These are phyloP conservation scores for Apiosordaria backusii DNA, from an alignment of 495 filamentous ascomycete genomes.

Conservation along the genomic window DNA sequence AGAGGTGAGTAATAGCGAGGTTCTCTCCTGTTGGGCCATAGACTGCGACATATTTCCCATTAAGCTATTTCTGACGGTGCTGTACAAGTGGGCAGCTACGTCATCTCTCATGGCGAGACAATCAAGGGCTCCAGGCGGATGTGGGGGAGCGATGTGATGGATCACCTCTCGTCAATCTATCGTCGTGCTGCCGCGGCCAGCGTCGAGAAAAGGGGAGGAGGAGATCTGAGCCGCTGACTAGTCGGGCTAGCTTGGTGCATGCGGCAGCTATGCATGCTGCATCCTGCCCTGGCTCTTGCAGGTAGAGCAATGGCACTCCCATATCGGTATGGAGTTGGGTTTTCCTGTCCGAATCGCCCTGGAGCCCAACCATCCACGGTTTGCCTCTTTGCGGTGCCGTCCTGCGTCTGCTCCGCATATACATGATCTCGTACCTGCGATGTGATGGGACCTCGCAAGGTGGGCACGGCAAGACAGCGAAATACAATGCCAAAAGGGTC, in stretches of 20 bases:
- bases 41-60: neutral
- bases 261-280: constrained; percentile 10
- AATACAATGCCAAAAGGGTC: neutral
- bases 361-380: constrained; percentile 19
- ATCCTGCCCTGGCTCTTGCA: neutral
- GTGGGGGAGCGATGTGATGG: neutral
- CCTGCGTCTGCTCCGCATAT: constrained; percentile 9
- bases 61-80: neutral
- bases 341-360: neutral
- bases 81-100: constrained; percentile 3
- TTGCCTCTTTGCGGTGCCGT: constrained; percentile 7
- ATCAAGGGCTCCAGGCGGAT: neutral
- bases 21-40: neutral
- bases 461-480: too few species aligned
- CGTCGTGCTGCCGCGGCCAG: constrained; percentile 3
- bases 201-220: neutral
- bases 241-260: neutral
- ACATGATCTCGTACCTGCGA: neutral
- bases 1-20: neutral
- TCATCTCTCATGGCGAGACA: neutral
- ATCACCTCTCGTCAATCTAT: constrained; percentile 9
- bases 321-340: constrained; percentile 11
- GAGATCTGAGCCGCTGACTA: neutral
- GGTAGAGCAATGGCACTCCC: constrained; percentile 1
- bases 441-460: neutral